Evolutionary conservation across 768 basidiomycete genomes (phyloP).

Genomic region (Filobasidium wieringae): DNA sequence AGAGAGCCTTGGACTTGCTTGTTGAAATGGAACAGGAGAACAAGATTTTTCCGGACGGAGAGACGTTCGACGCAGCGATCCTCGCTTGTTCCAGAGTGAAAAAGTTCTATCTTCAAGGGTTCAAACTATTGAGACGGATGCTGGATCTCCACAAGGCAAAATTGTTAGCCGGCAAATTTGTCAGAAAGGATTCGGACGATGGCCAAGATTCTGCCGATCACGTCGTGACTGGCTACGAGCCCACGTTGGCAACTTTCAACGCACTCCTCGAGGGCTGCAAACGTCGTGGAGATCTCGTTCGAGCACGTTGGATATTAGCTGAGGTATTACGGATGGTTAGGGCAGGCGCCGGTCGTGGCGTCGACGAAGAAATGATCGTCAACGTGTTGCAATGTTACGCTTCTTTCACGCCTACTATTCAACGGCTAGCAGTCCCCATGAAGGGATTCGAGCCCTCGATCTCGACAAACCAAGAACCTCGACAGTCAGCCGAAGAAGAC

Average conservation of each 20-base stretch:
- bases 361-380: constrained; percentile 55
- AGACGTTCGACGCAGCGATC: constrained; percentile 71
- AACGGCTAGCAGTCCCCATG: no score
- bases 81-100: constrained; percentile 55
- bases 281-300: constrained; percentile 65
- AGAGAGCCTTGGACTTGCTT: constrained; percentile 85
- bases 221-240: constrained; percentile 41
- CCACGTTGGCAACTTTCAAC: constrained; percentile 58
- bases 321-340: constrained; percentile 52
- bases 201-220: neutral
- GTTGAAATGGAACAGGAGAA: constrained; percentile 77
- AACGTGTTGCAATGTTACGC: constrained; percentile 82
- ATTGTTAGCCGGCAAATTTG: neutral
- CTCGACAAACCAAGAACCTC: neutral
- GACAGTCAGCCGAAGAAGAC: neutral
- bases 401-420: constrained; percentile 58
- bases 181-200: constrained; percentile 37
- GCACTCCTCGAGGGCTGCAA: constrained; percentile 86
- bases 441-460: no score
- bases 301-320: constrained; percentile 80
- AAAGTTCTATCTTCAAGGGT: constrained; percentile 64
- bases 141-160: constrained; percentile 58
- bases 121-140: constrained; percentile 78
- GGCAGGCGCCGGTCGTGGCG: constrained; percentile 7
- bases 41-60: constrained; percentile 51